phyloP scores from a whole-genome alignment of 495 filamentous ascomycete species.

The Astrothelium macrocarpum region DNA sequence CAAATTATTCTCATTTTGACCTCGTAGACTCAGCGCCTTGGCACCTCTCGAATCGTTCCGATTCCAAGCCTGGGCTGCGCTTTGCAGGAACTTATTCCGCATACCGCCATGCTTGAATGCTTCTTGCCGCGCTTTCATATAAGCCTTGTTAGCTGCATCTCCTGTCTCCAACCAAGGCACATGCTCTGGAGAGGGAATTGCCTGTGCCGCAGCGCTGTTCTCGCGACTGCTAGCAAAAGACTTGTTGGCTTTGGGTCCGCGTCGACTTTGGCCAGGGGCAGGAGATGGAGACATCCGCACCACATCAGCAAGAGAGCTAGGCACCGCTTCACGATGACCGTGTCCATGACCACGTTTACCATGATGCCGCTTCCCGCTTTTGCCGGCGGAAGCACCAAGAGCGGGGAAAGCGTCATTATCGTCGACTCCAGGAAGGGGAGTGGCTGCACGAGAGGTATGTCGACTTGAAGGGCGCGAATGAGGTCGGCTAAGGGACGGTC shows the following conservation, averaged over 20 bases:
- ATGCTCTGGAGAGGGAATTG: constrained; percentile 79
- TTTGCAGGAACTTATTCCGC: constrained; percentile 95
- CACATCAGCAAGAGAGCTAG: constrained; percentile 79
- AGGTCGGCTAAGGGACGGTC: constrained; percentile 42
- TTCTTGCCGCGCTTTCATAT: constrained; percentile 85
- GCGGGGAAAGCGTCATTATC: constrained; percentile 95
- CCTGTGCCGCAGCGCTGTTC: constrained; percentile 66
- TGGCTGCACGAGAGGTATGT: constrained; percentile 60
- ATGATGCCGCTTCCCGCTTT: constrained; percentile 73
- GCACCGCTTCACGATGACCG: constrained; percentile 37
- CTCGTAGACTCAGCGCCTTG: constrained; percentile 85
- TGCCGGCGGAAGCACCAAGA: constrained; percentile 60
- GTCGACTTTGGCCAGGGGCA: constrained; percentile 35
- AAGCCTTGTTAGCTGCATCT: constrained; percentile 79
- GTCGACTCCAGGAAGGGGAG: constrained; percentile 70
- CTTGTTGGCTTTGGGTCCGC: constrained; percentile 17
- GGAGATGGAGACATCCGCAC: constrained; percentile 38
- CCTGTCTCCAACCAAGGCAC: constrained; percentile 97
- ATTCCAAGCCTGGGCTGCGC: constrained; percentile 99
- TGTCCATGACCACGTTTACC: constrained; percentile 75
- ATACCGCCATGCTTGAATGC: constrained; percentile 94
- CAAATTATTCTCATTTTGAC: constrained; percentile 89
- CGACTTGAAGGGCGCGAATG: constrained; percentile 82
- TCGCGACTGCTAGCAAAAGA: constrained; percentile 44
- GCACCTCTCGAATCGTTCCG: constrained; percentile 94